phyloP scores from a whole-genome alignment of 768 basidiomycete genomes.

The Podaxis sp. region DNA sequence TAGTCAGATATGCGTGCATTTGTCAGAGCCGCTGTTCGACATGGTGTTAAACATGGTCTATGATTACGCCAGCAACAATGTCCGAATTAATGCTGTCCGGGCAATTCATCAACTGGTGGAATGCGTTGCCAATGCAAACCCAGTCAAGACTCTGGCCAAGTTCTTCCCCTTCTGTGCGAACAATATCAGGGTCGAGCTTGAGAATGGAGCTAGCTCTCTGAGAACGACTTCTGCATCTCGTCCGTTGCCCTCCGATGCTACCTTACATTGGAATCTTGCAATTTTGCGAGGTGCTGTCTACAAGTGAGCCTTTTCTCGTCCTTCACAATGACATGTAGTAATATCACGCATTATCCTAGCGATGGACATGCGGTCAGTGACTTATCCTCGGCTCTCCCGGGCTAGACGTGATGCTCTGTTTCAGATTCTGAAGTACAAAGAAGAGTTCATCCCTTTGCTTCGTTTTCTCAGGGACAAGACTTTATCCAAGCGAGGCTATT shows the following conservation, averaged over 20 bases:
- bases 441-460: slow-evolving; percentile 57
- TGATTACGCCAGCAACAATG: slow-evolving; percentile 77
- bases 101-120: slow-evolving; percentile 84
- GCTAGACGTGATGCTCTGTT: slow-evolving; percentile 5
- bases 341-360: slow-evolving; percentile 21
- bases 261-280: slow-evolving; percentile 83
- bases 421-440: slow-evolving; percentile 64
- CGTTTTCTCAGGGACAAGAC: slow-evolving; percentile 64
- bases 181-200: slow-evolving; percentile 73
- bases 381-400: background rate
- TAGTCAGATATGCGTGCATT: slow-evolving; percentile 71
- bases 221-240: slow-evolving; percentile 66
- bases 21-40: slow-evolving; percentile 72
- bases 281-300: slow-evolving; percentile 78
- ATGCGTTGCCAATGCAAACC: slow-evolving; percentile 78
- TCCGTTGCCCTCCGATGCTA: slow-evolving; percentile 75
- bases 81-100: slow-evolving; percentile 81
- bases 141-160: slow-evolving; percentile 70
- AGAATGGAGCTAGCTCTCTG: slow-evolving; percentile 77
- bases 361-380: slow-evolving; percentile 57
- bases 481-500: slow-evolving; percentile 76
- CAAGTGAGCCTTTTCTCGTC: slow-evolving; percentile 44
- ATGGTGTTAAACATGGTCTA: slow-evolving; percentile 79
- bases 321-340: slow-evolving; percentile 3
- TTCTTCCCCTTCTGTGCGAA: slow-evolving; percentile 71